Evolutionary conservation across 257 asterid genomes (phyloP), one percentile per base, ranked within the genome.

Genomic region (Cinchona pubescens): DNA sequence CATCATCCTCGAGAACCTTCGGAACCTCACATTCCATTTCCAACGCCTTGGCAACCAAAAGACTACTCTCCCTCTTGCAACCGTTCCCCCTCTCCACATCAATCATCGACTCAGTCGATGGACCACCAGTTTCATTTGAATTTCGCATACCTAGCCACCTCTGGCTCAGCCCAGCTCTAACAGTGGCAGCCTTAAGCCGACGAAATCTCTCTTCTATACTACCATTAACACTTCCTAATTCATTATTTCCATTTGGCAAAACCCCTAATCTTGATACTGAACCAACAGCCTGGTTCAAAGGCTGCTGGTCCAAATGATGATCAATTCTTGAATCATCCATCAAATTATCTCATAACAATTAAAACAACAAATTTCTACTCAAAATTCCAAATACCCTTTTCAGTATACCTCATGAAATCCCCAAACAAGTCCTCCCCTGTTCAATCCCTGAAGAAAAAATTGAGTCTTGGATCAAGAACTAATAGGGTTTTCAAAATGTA

Each of bases 241-340:
- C 73, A 16, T 21, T 3, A 69, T 16, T 15, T 29, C 29, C 95
- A 81, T 79, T 82, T 83, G 86, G 61, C 69, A 86, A 45, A 65
- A 92, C 88, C 68, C 89, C 88, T 42, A 84, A 80, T 60, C 90
- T 81, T 32, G 79, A 71, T 65, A 71, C 84, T 73, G 91, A 77
- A 74, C 75, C 88, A 79, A 78, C 68, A 66, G 90, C 76, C 43
- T 75, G 87, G 71, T 83, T 86, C 38, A 55, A 15, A 5, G 96
- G 94, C 61, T 86, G 96, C 83, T 86, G 96, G 85, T 91, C 90
- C 88, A 90, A 90, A 87, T 90, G 94, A 78, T 89, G 93, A 83
- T 85, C 96, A 85, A 86, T 84, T 16, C 84, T 75, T 75, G 86
- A 75, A 81, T 81, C 87, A 78, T 87, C 91, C 87, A 86, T 82